phyloP scores from a whole-genome alignment of 2,329 filamentous ascomycete genomes.

The Fusarium odoratissimum region DNA sequence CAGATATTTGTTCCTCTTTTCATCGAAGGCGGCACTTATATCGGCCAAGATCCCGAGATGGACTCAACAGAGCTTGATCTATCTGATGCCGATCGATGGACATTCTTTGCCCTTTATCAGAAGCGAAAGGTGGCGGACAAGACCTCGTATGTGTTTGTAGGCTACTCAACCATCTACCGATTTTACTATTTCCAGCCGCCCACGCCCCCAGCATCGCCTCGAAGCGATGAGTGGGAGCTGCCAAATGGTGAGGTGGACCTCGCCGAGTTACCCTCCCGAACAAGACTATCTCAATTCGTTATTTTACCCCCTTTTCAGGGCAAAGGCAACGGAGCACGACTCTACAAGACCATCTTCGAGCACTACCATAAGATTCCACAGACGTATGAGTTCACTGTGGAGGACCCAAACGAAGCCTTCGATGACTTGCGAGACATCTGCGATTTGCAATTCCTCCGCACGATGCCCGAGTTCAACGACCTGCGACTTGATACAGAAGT shows the following conservation, averaged over 20 bases:
- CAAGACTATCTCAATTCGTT: slow-evolving; percentile 92
- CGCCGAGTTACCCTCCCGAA: slow-evolving; percentile 76
- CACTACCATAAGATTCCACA: slow-evolving; percentile 74
- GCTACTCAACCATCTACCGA: slow-evolving; percentile 90
- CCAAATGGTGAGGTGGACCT: slow-evolving; percentile 60
- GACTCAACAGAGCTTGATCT: slow-evolving; percentile 74
- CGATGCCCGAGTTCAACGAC: slow-evolving; percentile 66
- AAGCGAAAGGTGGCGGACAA: slow-evolving; percentile 63
- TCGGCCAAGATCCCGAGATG: slow-evolving; percentile 62
- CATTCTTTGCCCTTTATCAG: slow-evolving; percentile 86
- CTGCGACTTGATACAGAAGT: slow-evolving; percentile 67
- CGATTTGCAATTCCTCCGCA: slow-evolving; percentile 74
- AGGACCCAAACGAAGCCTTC: slow-evolving; percentile 91
- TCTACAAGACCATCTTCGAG: slow-evolving; percentile 85
- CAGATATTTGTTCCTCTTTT: slow-evolving; percentile 87
- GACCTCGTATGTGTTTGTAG: slow-evolving; percentile 82
- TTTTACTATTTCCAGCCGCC: slow-evolving; percentile 75
- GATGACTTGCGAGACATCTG: slow-evolving; percentile 82
- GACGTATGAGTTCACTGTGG: slow-evolving; percentile 87
- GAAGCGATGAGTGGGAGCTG: slow-evolving; percentile 56
- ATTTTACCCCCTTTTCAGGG: slow-evolving; percentile 89
- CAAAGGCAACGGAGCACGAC: slow-evolving; percentile 79
- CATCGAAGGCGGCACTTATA: slow-evolving; percentile 90
- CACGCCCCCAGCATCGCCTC: slow-evolving; percentile 56
- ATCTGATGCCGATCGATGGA: slow-evolving; percentile 85